A percentile compares a stretch with the other conserved stretches of the same genome.
Conservation (phyloP, 805 yeast species). For the Grigorovia humatica region DNA sequence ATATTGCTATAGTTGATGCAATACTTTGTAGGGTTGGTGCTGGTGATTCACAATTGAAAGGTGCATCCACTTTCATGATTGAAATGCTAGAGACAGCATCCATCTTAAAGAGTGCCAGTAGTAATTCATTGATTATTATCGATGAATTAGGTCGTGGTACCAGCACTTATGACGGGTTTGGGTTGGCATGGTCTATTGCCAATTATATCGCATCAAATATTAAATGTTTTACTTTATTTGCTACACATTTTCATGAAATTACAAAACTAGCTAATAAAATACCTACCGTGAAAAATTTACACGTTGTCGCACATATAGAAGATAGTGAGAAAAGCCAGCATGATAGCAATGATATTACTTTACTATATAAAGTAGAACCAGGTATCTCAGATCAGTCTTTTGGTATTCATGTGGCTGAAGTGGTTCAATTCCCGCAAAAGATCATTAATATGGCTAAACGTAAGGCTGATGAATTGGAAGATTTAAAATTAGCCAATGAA, state of each 20-base stretch:
- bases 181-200: conserved; percentile 93
- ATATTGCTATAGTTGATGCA: conserved; percentile 78
- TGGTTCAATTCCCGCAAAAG: conserved; percentile 84
- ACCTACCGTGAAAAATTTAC: conserved; percentile 64
- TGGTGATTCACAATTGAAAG: conserved; percentile 93
- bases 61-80: conserved; percentile 94
- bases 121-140: conserved; percentile 77
- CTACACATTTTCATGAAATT: conserved; percentile 95
- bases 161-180: conserved; percentile 91
- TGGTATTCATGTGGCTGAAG: conserved; percentile 96
- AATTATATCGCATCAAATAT: conserved; percentile 67
- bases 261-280: conserved; percentile 64
- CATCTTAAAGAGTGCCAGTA: conserved; percentile 75
- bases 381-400: conserved; percentile 95
- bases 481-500: conserved; percentile 34
- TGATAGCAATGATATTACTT: conserved; percentile 58
- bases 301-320: conserved; percentile 87
- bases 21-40: conserved; percentile 97
- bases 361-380: conserved; percentile 86
- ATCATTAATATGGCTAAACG: conserved; percentile 92
- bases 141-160: conserved; percentile 86
- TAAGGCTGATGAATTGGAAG: conserved; percentile 80
- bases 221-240: conserved; percentile 77
- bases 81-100: conserved; percentile 97
- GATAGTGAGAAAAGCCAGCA: conserved; percentile 27